Percentiles rank a stretch among this genome's conserved stretches.
Conservation (phyloP, 2,329 filamentous ascomycete genomes). For the Catunica adiposa region DNA sequence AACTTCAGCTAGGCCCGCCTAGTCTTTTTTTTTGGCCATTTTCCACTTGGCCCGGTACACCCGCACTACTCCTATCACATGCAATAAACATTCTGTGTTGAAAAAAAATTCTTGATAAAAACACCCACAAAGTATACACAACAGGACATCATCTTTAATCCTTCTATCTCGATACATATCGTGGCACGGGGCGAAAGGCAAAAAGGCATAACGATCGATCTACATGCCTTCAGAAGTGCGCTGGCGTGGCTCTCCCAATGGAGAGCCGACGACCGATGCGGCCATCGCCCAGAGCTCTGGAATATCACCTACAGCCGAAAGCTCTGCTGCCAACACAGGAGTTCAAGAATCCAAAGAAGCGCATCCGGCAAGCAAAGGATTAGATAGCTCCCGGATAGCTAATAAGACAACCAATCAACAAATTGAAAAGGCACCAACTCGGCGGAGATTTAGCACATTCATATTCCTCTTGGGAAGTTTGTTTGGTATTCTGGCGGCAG, state of each 20-base stretch:
- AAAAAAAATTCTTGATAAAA: too few relatives aligned
- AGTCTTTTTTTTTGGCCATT: not conserved
- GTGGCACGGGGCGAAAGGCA: too few relatives aligned
- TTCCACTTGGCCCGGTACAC: not conserved
- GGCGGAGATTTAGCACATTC: conserved; percentile 61
- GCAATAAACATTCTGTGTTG: not conserved
- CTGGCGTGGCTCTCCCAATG: conserved; percentile 4
- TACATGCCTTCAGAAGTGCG: conserved; percentile 10
- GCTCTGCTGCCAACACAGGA: conserved; percentile 27
- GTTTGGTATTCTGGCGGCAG: conserved; percentile 76
- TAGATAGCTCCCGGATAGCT: not conserved
- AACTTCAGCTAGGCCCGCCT: too few relatives aligned
- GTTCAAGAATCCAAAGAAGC: conserved; percentile 5
- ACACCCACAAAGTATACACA: too few relatives aligned
- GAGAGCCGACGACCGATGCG: conserved; percentile 14
- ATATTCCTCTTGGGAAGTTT: conserved; percentile 78
- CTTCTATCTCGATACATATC: too few relatives aligned
- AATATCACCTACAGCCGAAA: conserved; percentile 14
- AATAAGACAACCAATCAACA: not conserved
- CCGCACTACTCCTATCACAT: not conserved
- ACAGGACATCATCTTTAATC: too few relatives aligned
- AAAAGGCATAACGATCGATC: not conserved
- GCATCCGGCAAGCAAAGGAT: conserved; percentile 5
- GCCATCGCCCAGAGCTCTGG: conserved; percentile 14
- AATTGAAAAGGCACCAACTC: conserved; percentile 21